Evolutionary conservation across 768 basidiomycete genomes (phyloP).

Genomic region (Lanmaoa rubissima): DNA sequence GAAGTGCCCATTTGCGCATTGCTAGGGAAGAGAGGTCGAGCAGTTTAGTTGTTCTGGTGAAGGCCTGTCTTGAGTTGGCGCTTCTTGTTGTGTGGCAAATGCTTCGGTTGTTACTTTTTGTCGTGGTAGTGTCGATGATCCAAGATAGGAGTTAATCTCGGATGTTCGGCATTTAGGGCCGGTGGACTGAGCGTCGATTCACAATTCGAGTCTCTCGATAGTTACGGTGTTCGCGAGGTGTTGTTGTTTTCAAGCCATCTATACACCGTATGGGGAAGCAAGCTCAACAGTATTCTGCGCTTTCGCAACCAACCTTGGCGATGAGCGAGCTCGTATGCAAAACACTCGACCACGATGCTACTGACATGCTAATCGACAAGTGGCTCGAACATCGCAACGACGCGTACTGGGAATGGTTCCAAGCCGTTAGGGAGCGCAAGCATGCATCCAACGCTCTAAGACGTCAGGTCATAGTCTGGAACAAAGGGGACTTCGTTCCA

Average conservation of each 20-base stretch:
- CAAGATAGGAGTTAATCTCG: conserved; percentile 8
- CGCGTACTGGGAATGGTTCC: conserved; percentile 77
- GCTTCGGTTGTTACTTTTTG: not conserved
- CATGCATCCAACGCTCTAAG: conserved; percentile 51
- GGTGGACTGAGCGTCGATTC: conserved; percentile 14
- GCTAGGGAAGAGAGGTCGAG: not conserved
- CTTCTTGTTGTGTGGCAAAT: not conserved
- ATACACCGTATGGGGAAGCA: conserved; percentile 19
- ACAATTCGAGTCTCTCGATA: no score
- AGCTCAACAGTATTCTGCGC: conserved; percentile 53
- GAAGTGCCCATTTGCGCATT: conserved; percentile 9
- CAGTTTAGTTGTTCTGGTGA: not conserved
- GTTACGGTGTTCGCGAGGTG: not conserved
- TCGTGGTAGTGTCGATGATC: not conserved
- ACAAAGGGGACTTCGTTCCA: conserved; percentile 72
- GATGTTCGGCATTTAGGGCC: conserved; percentile 24
- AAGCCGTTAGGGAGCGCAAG: conserved; percentile 63
- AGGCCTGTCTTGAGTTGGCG: not conserved
- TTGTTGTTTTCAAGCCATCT: conserved; percentile 14
- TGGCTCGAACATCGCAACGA: conserved; percentile 80
- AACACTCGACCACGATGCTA: conserved; percentile 71
- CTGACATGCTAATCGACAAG: conserved; percentile 78
- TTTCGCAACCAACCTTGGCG: conserved; percentile 61
- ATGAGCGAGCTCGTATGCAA: conserved; percentile 82
- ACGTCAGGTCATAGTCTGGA: conserved; percentile 49